phyloP scores from a whole-genome alignment of 225 moss, liverwort and hornwort genomes.

The Pleurozium schreberi region DNA sequence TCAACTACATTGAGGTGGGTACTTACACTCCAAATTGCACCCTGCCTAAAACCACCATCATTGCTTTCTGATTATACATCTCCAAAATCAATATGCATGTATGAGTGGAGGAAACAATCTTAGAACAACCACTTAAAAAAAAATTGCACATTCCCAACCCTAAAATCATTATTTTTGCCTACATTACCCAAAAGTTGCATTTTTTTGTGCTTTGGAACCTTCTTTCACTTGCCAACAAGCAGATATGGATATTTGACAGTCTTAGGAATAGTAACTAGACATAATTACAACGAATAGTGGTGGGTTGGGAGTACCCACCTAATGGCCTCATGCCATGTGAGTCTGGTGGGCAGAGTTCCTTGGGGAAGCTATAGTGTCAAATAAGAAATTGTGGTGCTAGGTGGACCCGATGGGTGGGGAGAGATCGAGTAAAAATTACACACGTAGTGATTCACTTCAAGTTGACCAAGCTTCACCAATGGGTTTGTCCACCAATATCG shows the following conservation, averaged over 20 bases:
- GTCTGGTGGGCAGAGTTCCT: too few relatives aligned
- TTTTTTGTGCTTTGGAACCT: neutral
- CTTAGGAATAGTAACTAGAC: neutral
- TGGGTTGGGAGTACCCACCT: fast-evolving
- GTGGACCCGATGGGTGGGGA: too few relatives aligned
- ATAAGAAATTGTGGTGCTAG: too few relatives aligned
- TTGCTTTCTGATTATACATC: neutral
- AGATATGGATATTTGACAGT: neutral
- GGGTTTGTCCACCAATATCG: too few relatives aligned
- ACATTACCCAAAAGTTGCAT: fast-evolving
- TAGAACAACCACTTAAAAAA: neutral
- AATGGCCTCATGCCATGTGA: too few relatives aligned
- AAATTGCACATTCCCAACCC: too few relatives aligned
- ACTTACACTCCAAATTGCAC: too few relatives aligned
- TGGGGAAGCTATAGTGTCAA: too few relatives aligned
- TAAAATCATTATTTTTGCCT: neutral
- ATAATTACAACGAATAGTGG: neutral
- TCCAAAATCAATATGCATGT: neutral
- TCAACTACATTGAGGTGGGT: neutral
- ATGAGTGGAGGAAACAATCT: neutral
- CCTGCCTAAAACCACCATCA: too few relatives aligned
- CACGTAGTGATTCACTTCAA: too few relatives aligned
- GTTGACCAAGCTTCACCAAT: too few relatives aligned
- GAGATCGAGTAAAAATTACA: too few relatives aligned
- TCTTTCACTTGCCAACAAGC: neutral